Evolutionary conservation across 257 asterid genomes (phyloP), one percentile per base, ranked within the genome.

Genomic region (Primulina eburnea): DNA sequence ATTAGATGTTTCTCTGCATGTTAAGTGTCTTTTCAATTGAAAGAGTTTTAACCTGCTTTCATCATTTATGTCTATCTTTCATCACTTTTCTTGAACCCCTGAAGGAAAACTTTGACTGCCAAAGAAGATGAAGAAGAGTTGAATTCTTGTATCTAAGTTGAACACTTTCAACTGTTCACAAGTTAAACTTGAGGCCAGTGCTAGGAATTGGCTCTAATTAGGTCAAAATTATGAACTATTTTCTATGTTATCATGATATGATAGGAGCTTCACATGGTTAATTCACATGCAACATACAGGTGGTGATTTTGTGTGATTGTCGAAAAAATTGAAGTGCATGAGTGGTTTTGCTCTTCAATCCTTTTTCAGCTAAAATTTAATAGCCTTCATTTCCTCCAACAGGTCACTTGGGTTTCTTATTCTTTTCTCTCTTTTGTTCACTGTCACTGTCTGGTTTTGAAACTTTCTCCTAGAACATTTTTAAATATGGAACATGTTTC

Each of bases 401-500:
- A 50, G 57, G 16, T 35, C 34, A 16, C 34, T 53, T 26, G 14
- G 17, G 70, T 16, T 43, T 66, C n/a, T 74, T 58, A 60, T 60
- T 76, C 28, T 65, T 72, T 76, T 37, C 18, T 30, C 61, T 21
- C 47, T 9, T 40, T 16, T 37, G n/a, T 21, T 68, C 30, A 28
- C 26, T 53, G 72, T 71, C 12, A 47, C 4, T 69, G 3, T 69
- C 37, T 69, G 47, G 52, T 47, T 29, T 67, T 17, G 33, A 64
- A 47, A 33, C 20, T 72, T 64, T 67, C 50, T 38, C 29, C 21
- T 71, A 60, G 18, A 33, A 33, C n/a, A 28, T 43, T 52, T 52
- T 65, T 47, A 38, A 71, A 79, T 63, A 30, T 9, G 29, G 55
- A 72, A 72, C 58, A 33, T 73, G 57, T 64, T 58, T 67, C 24